phyloP scores from a whole-genome alignment of 2,329 filamentous ascomycete genomes.

The Fusarium nisikadoi region DNA sequence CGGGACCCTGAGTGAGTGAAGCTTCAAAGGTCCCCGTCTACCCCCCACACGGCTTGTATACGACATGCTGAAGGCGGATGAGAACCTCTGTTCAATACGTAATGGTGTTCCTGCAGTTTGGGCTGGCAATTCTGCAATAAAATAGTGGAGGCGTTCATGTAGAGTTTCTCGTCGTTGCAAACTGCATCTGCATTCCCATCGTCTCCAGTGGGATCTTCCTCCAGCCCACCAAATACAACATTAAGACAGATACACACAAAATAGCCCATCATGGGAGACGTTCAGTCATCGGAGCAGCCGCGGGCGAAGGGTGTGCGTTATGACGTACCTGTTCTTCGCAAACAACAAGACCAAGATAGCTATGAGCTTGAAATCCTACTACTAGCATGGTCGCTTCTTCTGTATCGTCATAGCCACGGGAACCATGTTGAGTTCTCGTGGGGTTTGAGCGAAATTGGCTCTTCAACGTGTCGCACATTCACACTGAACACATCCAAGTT shows the following conservation, averaged over 20 bases:
- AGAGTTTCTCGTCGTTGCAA: conserved; percentile 8
- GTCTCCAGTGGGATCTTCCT: neutral
- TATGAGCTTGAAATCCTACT: conserved; percentile 32
- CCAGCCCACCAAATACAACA: neutral
- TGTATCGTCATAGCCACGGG: conserved; percentile 39
- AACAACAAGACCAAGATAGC: conserved; percentile 15
- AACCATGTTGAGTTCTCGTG: conserved; percentile 40
- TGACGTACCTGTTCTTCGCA: conserved; percentile 34
- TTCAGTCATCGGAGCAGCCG: conserved; percentile 10
- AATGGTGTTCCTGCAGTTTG: conserved; percentile 34
- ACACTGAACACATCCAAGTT: conserved; percentile 38
- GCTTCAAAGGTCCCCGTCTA: conserved; percentile 6
- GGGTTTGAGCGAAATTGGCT: conserved; percentile 30
- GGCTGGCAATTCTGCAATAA: conserved; percentile 12
- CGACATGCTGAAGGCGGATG: neutral
- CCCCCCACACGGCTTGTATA: conserved; percentile 26
- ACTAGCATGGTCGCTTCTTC: conserved; percentile 39
- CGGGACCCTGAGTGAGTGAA: conserved; percentile 11
- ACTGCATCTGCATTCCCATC: conserved; percentile 18
- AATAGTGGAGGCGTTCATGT: conserved; percentile 39
- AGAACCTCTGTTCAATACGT: conserved; percentile 32
- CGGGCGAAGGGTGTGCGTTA: conserved; percentile 29
- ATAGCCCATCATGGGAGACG: conserved; percentile 22
- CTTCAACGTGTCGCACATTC: conserved; percentile 25
- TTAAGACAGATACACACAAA: neutral